phyloP scores from a whole-genome alignment of 768 basidiomycete species.

The Trametes elegans region DNA sequence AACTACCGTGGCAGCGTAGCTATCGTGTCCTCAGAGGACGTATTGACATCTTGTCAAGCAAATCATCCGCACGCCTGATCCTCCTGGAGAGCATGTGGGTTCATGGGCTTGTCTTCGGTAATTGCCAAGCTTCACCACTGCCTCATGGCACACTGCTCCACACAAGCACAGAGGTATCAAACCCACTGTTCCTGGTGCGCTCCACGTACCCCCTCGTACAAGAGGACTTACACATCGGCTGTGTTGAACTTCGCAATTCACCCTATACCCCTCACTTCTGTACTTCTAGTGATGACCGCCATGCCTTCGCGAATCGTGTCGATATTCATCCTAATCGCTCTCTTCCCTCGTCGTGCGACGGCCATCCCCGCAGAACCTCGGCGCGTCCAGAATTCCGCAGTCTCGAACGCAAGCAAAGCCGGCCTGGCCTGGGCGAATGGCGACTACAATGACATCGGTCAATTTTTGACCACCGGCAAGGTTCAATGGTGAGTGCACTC shows the following conservation, averaged over 20 bases:
- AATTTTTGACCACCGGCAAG: conserved; percentile 45
- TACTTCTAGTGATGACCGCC: background rate
- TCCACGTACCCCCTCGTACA: background rate
- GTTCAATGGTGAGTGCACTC: conserved; percentile 43
- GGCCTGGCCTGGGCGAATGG: conserved; percentile 51
- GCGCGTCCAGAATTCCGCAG: background rate
- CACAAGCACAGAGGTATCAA: no score
- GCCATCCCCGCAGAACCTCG: background rate
- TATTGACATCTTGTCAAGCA: no score
- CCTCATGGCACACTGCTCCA: no score
- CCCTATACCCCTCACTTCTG: background rate
- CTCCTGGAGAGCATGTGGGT: no score
- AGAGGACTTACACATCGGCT: background rate
- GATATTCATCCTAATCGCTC: conserved; percentile 3
- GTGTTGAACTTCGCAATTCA: background rate
- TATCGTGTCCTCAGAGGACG: no score
- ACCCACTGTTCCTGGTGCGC: background rate
- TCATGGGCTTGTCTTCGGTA: no score
- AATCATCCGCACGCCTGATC: no score
- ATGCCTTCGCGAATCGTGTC: conserved; percentile 11
- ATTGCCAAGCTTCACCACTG: no score
- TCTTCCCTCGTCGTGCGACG: conserved; percentile 7
- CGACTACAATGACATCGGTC: conserved; percentile 38
- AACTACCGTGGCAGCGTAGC: no score
- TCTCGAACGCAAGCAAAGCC: conserved; percentile 42